phyloP scores from a whole-genome alignment of 768 basidiomycete species.

The Mycena floridula region DNA sequence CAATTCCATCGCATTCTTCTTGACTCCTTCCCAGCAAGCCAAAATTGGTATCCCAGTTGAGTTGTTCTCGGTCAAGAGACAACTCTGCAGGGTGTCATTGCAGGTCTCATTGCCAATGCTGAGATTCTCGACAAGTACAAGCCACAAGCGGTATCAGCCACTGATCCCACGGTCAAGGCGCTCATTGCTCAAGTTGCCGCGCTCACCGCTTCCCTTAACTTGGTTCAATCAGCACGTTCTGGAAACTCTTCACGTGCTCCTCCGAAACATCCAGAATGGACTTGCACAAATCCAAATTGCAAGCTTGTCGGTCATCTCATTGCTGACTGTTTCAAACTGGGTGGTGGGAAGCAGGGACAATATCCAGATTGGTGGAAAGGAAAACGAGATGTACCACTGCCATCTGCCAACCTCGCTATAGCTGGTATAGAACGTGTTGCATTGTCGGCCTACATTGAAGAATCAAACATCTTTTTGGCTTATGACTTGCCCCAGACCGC shows the following conservation, averaged over 20 bases:
- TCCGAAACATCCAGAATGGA: neutral
- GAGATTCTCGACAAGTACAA: neutral
- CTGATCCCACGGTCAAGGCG: neutral
- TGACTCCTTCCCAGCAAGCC: neutral
- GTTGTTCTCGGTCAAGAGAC: neutral
- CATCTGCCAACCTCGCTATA: slow-evolving; percentile 1
- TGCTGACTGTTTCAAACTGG: slow-evolving; percentile 16
- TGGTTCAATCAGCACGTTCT: neutral
- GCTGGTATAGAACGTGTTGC: no score
- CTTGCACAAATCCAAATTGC: slow-evolving; percentile 13
- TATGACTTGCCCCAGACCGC: no score
- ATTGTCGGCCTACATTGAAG: no score
- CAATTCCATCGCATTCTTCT: slow-evolving; percentile 3
- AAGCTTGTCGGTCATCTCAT: slow-evolving; percentile 9
- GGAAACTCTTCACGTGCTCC: neutral
- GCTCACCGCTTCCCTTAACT: neutral
- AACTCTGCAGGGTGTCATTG: neutral
- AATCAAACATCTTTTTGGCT: no score
- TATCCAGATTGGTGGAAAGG: slow-evolving; percentile 8
- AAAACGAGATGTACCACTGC: slow-evolving; percentile 2
- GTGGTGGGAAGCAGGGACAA: slow-evolving; percentile 23
- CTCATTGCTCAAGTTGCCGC: neutral
- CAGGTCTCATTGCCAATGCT: neutral
- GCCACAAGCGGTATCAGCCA: neutral
- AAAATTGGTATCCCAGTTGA: no score